These are phyloP conservation scores for Babjeviella inositovora DNA, from an alignment of 805 yeast species.

Conservation along the genomic window DNA sequence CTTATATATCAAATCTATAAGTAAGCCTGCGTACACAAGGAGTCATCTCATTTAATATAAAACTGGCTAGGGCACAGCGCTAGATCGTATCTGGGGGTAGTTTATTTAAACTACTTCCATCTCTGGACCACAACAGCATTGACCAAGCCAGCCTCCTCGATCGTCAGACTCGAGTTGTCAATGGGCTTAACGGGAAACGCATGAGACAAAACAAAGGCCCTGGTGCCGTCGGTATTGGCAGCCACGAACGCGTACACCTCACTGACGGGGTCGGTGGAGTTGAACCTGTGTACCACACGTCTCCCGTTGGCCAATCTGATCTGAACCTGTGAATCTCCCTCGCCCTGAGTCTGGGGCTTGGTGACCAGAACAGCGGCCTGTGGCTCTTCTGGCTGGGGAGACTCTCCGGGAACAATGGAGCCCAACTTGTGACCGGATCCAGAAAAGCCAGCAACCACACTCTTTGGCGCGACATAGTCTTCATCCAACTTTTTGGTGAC, in stretches of 20 bases:
- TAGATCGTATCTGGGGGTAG: no score
- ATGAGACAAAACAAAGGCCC: slow-evolving; percentile 52
- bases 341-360: slow-evolving; percentile 7
- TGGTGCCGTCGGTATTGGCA: slow-evolving; percentile 18
- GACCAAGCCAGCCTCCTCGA: slow-evolving; percentile 60
- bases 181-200: slow-evolving; percentile 74
- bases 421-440: slow-evolving; percentile 84
- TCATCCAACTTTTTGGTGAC: slow-evolving; percentile 75
- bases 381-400: slow-evolving; percentile 7
- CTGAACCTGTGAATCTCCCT: slow-evolving; percentile 66
- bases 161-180: slow-evolving; percentile 34
- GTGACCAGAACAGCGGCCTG: slow-evolving; percentile 2
- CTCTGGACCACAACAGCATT: slow-evolving; percentile 87
- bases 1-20: no score
- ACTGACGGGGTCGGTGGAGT: slow-evolving; percentile 48
- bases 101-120: slow-evolving; percentile 26
- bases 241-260: slow-evolving; percentile 56
- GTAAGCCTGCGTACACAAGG: no score
- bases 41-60: no score
- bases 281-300: slow-evolving; percentile 46
- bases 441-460: slow-evolving; percentile 43
- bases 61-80: no score
- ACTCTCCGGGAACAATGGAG: slow-evolving; percentile 72
- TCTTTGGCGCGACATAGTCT: slow-evolving; percentile 57
- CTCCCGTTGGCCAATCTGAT: slow-evolving; percentile 75